A percentile compares a stretch with the other conserved stretches of the same genome.
Conservation (phyloP, 495 filamentous ascomycete species). For the Neurospora pannonica region DNA sequence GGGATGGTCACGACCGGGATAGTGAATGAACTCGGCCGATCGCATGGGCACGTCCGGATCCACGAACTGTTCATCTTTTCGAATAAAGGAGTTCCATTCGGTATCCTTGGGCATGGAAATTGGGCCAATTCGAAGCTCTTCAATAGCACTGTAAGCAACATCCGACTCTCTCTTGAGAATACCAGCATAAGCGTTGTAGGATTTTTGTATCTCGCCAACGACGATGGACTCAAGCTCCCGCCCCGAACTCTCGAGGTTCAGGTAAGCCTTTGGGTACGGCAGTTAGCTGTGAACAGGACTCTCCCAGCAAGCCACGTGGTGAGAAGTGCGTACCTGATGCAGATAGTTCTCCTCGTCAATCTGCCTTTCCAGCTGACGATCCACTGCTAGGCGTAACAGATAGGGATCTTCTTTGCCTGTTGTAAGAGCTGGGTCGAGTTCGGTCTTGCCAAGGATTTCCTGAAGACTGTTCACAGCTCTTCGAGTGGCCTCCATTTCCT, state of each 20-base stretch:
- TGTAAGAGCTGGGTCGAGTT: constrained; percentile 63
- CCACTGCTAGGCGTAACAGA: constrained; percentile 71
- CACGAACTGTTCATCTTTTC: constrained; percentile 76
- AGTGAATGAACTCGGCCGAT: constrained; percentile 73
- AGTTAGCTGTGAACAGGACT: neutral
- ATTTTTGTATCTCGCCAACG: constrained; percentile 93
- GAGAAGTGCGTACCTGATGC: constrained; percentile 56
- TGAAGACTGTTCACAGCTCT: constrained; percentile 67
- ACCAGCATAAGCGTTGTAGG: constrained; percentile 83
- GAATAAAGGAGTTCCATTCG: constrained; percentile 82
- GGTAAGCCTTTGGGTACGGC: constrained; percentile 56
- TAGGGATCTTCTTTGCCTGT: constrained; percentile 88
- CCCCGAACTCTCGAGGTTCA: constrained; percentile 91
- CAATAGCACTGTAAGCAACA: constrained; percentile 63
- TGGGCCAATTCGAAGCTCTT: constrained; percentile 74
- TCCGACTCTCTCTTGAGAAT: constrained; percentile 87
- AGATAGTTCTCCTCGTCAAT: constrained; percentile 97
- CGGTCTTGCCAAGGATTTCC: constrained; percentile 66
- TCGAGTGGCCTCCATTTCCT: constrained; percentile 62
- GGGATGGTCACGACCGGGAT: constrained; percentile 86
- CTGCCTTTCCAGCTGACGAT: constrained; percentile 81
- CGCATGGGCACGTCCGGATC: constrained; percentile 75
- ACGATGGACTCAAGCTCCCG: constrained; percentile 92
- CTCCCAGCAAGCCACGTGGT: constrained; percentile 6
- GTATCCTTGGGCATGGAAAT: constrained; percentile 82